A percentile compares a stretch with the other conserved stretches of the same genome.
These are phyloP conservation scores for Curvularia sp. DNA, from an alignment of 2,329 filamentous ascomycete species.

Conservation along the genomic window DNA sequence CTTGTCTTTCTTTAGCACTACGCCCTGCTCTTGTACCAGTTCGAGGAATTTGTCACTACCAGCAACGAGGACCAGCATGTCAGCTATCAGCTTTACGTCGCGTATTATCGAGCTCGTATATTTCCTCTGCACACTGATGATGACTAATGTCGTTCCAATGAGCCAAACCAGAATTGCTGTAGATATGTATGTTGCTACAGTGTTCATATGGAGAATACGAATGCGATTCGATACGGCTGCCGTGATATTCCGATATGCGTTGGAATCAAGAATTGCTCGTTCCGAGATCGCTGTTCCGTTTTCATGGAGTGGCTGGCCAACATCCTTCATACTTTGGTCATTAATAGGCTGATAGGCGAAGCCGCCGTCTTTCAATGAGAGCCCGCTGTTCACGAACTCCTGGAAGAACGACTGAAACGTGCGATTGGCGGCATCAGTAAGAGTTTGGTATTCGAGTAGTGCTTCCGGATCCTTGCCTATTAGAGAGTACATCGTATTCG, in stretches of 20 bases:
- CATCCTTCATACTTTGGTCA: conserved; percentile 17
- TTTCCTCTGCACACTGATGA: conserved; percentile 26
- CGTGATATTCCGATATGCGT: conserved; percentile 17
- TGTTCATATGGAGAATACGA: conserved; percentile 30
- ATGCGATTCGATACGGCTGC: conserved; percentile 24
- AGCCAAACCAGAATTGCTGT: conserved; percentile 32
- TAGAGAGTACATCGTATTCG: conserved; percentile 39
- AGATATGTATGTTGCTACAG: conserved; percentile 28
- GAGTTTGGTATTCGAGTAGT: conserved; percentile 24
- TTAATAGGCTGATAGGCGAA: conserved; percentile 36
- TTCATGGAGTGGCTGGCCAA: conserved; percentile 10
- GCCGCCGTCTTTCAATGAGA: conserved; percentile 26
- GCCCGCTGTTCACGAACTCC: conserved; percentile 21
- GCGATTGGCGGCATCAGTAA: conserved; percentile 23
- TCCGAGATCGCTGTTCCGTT: conserved; percentile 13
- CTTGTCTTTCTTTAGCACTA: conserved; percentile 18
- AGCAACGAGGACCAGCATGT: conserved; percentile 33
- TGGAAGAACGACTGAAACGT: conserved; percentile 36
- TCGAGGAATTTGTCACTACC: conserved; percentile 34
- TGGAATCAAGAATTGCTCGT: conserved; percentile 12
- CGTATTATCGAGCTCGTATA: conserved; percentile 27
- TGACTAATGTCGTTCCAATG: conserved; percentile 21
- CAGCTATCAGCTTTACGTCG: conserved; percentile 34
- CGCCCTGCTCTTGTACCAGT: conserved; percentile 26
- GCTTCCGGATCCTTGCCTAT: conserved; percentile 27